phyloP scores from a whole-genome alignment of 306 rosid species.

The Cucumis hystrix region DNA sequence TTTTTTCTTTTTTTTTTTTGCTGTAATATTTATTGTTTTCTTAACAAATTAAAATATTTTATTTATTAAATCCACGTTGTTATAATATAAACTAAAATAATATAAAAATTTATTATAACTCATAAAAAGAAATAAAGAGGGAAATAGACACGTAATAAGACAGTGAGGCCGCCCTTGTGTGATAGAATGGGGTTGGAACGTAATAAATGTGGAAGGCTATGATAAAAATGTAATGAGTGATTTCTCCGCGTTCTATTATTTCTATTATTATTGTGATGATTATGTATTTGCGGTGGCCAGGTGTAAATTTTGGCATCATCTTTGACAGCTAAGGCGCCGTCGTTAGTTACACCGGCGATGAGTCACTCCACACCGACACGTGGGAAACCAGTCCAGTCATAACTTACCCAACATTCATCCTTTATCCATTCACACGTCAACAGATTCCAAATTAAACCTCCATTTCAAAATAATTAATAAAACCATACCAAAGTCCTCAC shows the following conservation, averaged over 20 bases:
- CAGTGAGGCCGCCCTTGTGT: not conserved
- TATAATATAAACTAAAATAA: too few relatives aligned
- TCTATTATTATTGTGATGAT: too few relatives aligned
- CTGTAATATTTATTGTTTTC: too few relatives aligned
- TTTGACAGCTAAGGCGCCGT: not conserved
- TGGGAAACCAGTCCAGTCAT: not conserved
- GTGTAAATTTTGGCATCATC: not conserved
- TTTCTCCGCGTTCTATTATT: not conserved
- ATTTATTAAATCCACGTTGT: too few relatives aligned
- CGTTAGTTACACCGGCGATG: not conserved
- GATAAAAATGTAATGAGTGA: not conserved
- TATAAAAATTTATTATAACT: too few relatives aligned
- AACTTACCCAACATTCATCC: not conserved
- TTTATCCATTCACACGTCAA: not conserved
- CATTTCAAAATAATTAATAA: not conserved
- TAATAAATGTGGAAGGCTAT: not conserved
- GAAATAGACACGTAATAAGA: not conserved
- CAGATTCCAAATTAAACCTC: not conserved
- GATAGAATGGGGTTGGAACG: not conserved
- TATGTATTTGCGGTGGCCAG: not conserved
- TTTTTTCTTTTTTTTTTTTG: too few relatives aligned
- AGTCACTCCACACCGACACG: not conserved
- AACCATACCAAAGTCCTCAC: not conserved
- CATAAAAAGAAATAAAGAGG: too few relatives aligned
- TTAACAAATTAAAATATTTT: too few relatives aligned